Evolutionary conservation across 495 filamentous ascomycete genomes (phyloP).

Genomic region (Aspergillus diversus): DNA sequence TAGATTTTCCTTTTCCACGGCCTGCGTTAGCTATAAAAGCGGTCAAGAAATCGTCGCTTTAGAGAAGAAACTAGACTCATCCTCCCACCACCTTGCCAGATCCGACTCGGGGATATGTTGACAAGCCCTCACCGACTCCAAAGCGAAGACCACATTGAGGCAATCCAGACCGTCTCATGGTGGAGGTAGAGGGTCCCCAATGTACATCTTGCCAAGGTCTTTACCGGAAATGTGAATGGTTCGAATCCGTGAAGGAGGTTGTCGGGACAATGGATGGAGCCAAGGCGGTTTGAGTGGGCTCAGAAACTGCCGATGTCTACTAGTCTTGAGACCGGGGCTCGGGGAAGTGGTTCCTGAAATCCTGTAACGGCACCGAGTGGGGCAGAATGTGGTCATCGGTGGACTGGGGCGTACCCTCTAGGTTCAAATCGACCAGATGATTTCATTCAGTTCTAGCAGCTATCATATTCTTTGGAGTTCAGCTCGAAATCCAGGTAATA

Average conservation of each 20-base stretch:
- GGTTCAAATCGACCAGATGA: not conserved
- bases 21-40: constrained; percentile 5
- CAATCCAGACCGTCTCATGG: constrained; percentile 21
- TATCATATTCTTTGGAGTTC: not conserved
- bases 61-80: constrained; percentile 4
- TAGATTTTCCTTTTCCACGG: not conserved
- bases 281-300: constrained; percentile 20
- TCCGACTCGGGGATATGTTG: constrained; percentile 1
- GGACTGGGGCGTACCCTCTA: not conserved
- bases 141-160: not conserved
- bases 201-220: constrained; percentile 8
- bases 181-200: constrained; percentile 6
- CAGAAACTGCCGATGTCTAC: constrained; percentile 22
- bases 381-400: constrained; percentile 7
- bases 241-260: constrained; percentile 16
- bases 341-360: constrained; percentile 32
- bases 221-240: constrained; percentile 22
- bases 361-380: constrained; percentile 33
- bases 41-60: constrained; percentile 17
- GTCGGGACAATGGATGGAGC: constrained; percentile 21
- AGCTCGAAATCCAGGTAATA: not conserved
- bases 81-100: constrained; percentile 1
- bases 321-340: constrained; percentile 24
- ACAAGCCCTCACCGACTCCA: constrained; percentile 27
- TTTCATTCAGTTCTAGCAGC: not conserved